Base-by-base conservation (phyloP, 2,329 filamentous ascomycete species). In the Teratosphaeria epicoccoides region DNA sequence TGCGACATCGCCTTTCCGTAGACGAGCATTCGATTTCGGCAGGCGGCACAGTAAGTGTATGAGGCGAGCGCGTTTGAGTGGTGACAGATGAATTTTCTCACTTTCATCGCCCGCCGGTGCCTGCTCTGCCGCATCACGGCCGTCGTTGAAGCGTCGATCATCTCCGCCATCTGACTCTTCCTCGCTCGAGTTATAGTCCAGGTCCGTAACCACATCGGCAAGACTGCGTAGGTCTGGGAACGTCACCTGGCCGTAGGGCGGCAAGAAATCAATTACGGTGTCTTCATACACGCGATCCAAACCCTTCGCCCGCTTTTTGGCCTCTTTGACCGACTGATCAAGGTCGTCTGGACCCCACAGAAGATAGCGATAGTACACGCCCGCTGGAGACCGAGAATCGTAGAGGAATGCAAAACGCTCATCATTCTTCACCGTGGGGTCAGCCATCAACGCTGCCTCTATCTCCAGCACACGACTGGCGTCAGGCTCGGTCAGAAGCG, bases 391-490 rank as follows among this genome's bases (percentile, higher is more conserved):
- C 58, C 83, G 79, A 20, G 89, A 79, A 66, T 97, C 85, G 84
- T 88, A 98, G 4, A 98, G 75, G 87, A 90, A 98, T 0, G 89
- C 86, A 83, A 91, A 97, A 58, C 85, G 89, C 67, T 95, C 87
- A 54, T 95, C 87, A 40, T 77, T 79, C 65, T 95, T 88, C 1
- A 97, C 85, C 50, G 89, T 82, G 0, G 86, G 81, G 17, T 87
- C 78, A 47, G 84, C 85, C 93, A 97, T 97, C 6, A 98, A 77
- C 2, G 95, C 74, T 4, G 90, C 89, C 69, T 98, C 93, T 55
- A 95, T 94, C 63, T 93, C 88, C 0, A 87, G 82, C 0, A 90
- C 89, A 33, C 63, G 54, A 44, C 56, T 44, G 5, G 61, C 52
- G 54, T 63, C 55, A 6, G 57, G 53, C 59, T 93, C 82, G 22